Evolutionary conservation across 176 grass and related monocot genomes (phyloP).

Genomic region (Areca catechu): DNA sequence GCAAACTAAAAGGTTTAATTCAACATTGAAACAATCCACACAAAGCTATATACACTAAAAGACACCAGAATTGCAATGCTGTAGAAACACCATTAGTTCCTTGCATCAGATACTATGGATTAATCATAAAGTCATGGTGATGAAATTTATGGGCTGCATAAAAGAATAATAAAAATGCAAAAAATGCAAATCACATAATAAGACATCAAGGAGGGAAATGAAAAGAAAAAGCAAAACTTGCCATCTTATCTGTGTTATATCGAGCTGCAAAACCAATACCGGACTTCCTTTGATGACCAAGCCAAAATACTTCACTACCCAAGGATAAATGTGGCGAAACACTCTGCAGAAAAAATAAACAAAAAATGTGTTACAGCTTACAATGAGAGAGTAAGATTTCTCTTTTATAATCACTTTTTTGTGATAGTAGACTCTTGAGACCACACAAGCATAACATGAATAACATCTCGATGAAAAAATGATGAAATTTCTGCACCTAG

Average conservation of each 20-base stretch:
- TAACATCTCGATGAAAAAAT: too few relatives aligned
- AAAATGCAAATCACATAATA: not conserved
- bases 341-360: constrained; percentile 47
- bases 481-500: too few relatives aligned
- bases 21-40: too few relatives aligned
- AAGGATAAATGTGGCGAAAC: constrained; percentile 79
- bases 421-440: too few relatives aligned
- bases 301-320: constrained; percentile 94
- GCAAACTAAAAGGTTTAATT: too few relatives aligned
- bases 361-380: not conserved
- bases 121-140: too few relatives aligned
- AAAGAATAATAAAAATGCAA: not conserved
- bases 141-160: not conserved
- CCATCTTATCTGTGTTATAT: constrained; percentile 97
- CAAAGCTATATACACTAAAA: too few relatives aligned
- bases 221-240: constrained; percentile 12
- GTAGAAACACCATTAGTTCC: too few relatives aligned
- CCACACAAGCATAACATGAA: too few relatives aligned
- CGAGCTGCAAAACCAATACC: constrained; percentile 86
- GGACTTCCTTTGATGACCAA: constrained; percentile 94
- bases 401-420: too few relatives aligned
- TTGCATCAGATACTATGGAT: too few relatives aligned
- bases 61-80: too few relatives aligned
- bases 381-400: not conserved
- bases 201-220: not conserved